A percentile compares a stretch with the other conserved stretches of the same genome.
Evolutionary conservation across 31 red algal genomes (phyloP).

Genomic region (Asparagopsis taxiformis): DNA sequence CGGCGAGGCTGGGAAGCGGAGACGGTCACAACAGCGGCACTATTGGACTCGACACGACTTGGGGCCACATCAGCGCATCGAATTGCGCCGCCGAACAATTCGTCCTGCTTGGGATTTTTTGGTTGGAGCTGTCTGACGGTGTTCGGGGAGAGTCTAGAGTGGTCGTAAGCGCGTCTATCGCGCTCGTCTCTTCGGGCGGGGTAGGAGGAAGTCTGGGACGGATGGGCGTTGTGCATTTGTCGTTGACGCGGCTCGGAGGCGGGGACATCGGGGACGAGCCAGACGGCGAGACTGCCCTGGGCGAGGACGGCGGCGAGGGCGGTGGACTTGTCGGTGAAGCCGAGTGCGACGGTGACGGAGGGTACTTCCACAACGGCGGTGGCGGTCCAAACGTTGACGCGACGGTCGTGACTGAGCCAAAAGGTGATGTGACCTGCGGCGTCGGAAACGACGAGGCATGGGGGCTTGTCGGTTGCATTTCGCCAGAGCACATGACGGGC

Average conservation of each 20-base stretch:
- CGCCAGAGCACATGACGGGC: slow-evolving; percentile 77
- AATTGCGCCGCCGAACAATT: slow-evolving; percentile 43
- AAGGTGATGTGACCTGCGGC: slow-evolving; percentile 70
- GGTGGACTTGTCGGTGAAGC: slow-evolving; percentile 50
- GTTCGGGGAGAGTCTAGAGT: too few species aligned
- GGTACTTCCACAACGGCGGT: slow-evolving; percentile 27
- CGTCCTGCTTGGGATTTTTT: slow-evolving; percentile 35
- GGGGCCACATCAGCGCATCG: slow-evolving; percentile 61
- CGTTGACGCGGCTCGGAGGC: background rate
- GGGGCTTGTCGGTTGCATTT: slow-evolving; percentile 40
- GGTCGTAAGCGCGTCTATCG: too few species aligned
- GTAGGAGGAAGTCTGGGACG: too few species aligned
- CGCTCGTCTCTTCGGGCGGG: too few species aligned
- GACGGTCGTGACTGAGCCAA: slow-evolving; percentile 63
- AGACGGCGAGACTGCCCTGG: slow-evolving; percentile 49
- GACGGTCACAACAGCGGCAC: slow-evolving; percentile 60
- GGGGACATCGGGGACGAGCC: slow-evolving; percentile 45
- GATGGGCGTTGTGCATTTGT: slow-evolving; percentile 2
- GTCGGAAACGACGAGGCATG: slow-evolving; percentile 70
- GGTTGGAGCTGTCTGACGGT: slow-evolving; percentile 8
- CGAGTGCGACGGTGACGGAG: slow-evolving; percentile 32
- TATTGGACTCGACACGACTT: slow-evolving; percentile 36
- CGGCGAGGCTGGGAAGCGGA: slow-evolving; percentile 29
- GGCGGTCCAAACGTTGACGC: slow-evolving; percentile 77
- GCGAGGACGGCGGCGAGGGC: slow-evolving; percentile 55